phyloP scores from a whole-genome alignment of 441 rosid species.

The Populus trichocarpa region DNA sequence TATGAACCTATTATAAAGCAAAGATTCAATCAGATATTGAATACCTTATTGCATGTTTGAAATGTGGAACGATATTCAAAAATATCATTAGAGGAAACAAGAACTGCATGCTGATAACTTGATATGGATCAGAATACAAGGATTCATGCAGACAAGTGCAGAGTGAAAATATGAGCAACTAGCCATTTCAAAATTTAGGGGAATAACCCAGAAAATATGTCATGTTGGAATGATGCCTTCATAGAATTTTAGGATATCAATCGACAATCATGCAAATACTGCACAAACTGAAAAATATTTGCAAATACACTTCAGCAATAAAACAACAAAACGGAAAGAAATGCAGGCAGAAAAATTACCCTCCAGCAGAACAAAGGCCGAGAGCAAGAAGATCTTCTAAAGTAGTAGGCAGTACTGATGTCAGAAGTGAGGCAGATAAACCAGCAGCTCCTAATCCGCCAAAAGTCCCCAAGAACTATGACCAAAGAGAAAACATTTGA shows the following conservation, averaged over 20 bases:
- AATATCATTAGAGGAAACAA: not conserved
- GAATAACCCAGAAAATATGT: not conserved
- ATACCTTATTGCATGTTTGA: not conserved
- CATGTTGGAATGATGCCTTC: not conserved
- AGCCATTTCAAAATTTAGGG: not conserved
- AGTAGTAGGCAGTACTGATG: constrained; percentile 80
- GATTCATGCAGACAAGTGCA: not conserved
- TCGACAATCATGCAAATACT: not conserved
- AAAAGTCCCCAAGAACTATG: constrained; percentile 73
- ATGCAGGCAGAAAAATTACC: constrained; percentile 41
- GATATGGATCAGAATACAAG: not conserved
- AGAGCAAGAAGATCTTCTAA: constrained; percentile 92
- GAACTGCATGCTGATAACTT: not conserved
- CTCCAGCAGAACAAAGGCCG: constrained; percentile 93
- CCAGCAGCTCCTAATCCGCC: constrained; percentile 94
- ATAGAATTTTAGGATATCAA: not conserved
- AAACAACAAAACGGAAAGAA: not conserved
- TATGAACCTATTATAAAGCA: constrained; percentile 47
- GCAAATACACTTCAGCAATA: constrained; percentile 5
- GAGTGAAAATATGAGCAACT: not conserved
- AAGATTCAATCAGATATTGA: constrained; percentile 11
- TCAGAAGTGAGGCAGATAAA: constrained; percentile 82
- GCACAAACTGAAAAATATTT: not conserved
- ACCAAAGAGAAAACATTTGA: constrained; percentile 19
- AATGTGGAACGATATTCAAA: not conserved